phyloP scores from a whole-genome alignment of 257 asterid species.

The Solanum gracilifrons region DNA sequence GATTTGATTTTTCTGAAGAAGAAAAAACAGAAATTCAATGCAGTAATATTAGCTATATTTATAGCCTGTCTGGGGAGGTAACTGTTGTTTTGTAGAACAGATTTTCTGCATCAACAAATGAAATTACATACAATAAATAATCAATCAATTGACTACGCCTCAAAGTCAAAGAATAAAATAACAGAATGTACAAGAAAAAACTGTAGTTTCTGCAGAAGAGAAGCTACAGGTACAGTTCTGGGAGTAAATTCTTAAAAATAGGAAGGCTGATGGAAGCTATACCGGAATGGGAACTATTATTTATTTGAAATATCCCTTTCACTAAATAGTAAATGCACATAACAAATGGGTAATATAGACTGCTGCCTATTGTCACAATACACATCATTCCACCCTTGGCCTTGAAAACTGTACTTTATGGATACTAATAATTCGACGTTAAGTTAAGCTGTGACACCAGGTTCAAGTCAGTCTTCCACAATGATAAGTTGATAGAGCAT shows the following conservation, averaged over 20 bases:
- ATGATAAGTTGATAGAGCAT: neutral
- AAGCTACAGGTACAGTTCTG: neutral
- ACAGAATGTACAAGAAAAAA: neutral
- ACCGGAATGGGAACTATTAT: neutral
- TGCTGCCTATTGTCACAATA: neutral
- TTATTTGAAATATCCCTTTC: neutral
- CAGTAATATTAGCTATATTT: neutral
- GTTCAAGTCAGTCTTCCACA: neutral
- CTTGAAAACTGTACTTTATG: neutral
- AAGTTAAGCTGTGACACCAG: neutral
- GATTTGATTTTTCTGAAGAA: neutral
- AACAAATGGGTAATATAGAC: neutral
- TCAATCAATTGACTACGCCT: neutral
- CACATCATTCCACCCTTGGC: neutral
- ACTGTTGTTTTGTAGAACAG: neutral
- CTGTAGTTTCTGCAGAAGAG: neutral
- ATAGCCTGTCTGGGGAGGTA: neutral
- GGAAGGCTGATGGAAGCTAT: neutral
- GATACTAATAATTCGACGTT: neutral
- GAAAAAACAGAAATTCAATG: neutral
- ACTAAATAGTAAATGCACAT: neutral
- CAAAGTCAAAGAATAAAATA: neutral
- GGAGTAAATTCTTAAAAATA: neutral
- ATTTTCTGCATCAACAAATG: neutral
- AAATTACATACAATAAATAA: neutral